These are phyloP conservation scores for Trypanosoma cruzi DNA, from an alignment of 208 protist species.

Conservation along the genomic window DNA sequence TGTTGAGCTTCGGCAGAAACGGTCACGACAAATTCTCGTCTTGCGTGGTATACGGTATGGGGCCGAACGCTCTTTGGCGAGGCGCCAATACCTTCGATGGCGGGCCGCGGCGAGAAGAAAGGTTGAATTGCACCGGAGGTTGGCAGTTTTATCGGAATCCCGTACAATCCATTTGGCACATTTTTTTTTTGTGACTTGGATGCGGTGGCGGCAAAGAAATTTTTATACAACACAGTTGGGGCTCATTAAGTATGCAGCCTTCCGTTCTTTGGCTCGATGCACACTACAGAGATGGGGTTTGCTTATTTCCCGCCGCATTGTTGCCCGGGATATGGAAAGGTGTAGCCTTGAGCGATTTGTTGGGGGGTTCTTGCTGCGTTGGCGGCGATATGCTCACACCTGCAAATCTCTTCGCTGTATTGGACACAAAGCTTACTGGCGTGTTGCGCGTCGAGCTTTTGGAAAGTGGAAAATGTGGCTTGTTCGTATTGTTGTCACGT, in stretches of 20 bases:
- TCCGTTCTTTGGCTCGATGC: conserved; percentile 14
- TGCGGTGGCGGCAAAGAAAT: not conserved
- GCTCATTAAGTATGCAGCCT: conserved; percentile 16
- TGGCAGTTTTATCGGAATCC: not conserved
- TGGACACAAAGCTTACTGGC: conserved; percentile 21
- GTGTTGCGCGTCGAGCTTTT: conserved; percentile 22
- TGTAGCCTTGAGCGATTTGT: conserved; percentile 23
- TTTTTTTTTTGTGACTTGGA: conserved; percentile 12
- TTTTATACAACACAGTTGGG: conserved; percentile 8
- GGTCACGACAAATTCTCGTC: not conserved
- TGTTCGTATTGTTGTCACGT: conserved; percentile 18
- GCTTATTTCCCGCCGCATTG: conserved; percentile 25
- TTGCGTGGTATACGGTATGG: conserved; percentile 5
- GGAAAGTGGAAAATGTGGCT: conserved; percentile 32
- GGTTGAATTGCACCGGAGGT: not conserved
- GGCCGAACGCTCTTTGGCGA: not conserved
- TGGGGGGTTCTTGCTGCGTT: conserved; percentile 23
- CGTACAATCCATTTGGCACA: not conserved
- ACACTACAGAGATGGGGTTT: conserved; percentile 34
- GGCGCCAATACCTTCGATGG: conserved; percentile 3
- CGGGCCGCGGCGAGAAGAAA: not conserved
- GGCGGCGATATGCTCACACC: conserved; percentile 21
- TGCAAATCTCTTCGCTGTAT: conserved; percentile 23
- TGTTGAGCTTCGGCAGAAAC: not conserved
- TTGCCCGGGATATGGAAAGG: conserved; percentile 16